Evolutionary conservation across 2,329 filamentous ascomycete genomes (phyloP).

Genomic region (Xylaria sp.): DNA sequence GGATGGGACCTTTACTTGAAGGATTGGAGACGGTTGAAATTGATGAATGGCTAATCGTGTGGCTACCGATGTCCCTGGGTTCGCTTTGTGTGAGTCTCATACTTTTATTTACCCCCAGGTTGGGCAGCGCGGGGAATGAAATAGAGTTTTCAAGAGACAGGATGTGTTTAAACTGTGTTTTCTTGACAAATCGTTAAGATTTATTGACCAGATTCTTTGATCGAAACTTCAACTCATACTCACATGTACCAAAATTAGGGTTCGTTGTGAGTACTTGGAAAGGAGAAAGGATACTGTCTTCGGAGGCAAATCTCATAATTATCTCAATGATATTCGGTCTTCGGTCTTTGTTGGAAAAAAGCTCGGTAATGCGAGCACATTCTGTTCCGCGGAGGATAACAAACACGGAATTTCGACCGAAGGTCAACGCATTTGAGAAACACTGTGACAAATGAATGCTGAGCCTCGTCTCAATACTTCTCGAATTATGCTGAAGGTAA

Average conservation of each 20-base stretch:
- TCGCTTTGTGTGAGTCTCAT: not conserved
- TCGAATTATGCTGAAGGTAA: not conserved
- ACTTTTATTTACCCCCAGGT: not conserved
- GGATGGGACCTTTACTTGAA: not conserved
- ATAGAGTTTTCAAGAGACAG: not conserved
- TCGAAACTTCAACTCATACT: not conserved
- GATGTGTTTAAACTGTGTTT: not conserved
- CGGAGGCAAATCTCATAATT: not conserved
- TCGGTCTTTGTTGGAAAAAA: constrained; percentile 1
- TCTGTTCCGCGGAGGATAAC: not conserved
- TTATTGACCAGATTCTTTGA: not conserved
- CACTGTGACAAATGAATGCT: not conserved
- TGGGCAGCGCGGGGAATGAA: not conserved
- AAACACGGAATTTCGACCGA: not conserved
- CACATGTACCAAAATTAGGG: not conserved
- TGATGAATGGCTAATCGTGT: not conserved
- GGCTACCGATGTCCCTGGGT: not conserved
- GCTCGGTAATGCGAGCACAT: not conserved
- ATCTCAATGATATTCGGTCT: not conserved
- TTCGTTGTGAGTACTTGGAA: not conserved
- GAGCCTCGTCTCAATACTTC: not conserved
- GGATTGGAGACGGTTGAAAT: not conserved
- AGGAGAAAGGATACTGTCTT: not conserved
- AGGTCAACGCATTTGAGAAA: not conserved
- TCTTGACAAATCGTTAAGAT: not conserved